Evolutionary conservation across 2,329 filamentous ascomycete species (phyloP).

Genomic region (Pleomassaria siparia): DNA sequence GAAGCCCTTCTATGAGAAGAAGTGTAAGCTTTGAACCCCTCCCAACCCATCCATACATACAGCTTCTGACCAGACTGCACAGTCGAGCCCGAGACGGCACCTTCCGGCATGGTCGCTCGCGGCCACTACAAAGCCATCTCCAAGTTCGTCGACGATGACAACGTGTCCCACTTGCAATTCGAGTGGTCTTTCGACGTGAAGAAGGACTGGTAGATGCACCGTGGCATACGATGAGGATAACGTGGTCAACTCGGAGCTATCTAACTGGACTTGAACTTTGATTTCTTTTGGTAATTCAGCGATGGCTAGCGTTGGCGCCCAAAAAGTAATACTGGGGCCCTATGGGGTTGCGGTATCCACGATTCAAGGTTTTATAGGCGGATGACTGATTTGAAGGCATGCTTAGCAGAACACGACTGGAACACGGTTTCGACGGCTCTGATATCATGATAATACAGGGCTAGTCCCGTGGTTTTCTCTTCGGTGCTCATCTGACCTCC

Average conservation of each 20-base stretch:
- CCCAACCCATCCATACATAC: conserved; percentile 7
- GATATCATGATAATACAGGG: background rate
- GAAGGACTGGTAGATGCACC: conserved; percentile 78
- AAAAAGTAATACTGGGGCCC: conserved; percentile 5
- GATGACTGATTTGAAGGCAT: background rate
- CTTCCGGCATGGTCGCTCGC: conserved; percentile 84
- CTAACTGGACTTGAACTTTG: background rate
- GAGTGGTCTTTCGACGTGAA: conserved; percentile 96
- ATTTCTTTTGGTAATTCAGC: background rate
- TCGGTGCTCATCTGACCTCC: background rate
- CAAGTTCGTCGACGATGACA: conserved; percentile 93
- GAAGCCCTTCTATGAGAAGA: conserved; percentile 83
- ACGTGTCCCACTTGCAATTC: conserved; percentile 85
- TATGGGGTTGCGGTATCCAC: background rate
- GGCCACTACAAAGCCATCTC: conserved; percentile 89
- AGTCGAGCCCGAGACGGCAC: conserved; percentile 92
- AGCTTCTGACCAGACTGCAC: background rate
- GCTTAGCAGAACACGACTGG: background rate
- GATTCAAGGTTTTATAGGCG: background rate
- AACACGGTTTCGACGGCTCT: background rate
- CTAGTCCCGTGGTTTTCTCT: background rate
- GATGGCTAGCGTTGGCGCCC: background rate
- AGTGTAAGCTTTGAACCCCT: conserved; percentile 67
- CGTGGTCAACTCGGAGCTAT: background rate
- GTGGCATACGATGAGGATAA: background rate